Conservation (phyloP, 148 eudicot species). For the Mesembryanthemum crystallinum region DNA sequence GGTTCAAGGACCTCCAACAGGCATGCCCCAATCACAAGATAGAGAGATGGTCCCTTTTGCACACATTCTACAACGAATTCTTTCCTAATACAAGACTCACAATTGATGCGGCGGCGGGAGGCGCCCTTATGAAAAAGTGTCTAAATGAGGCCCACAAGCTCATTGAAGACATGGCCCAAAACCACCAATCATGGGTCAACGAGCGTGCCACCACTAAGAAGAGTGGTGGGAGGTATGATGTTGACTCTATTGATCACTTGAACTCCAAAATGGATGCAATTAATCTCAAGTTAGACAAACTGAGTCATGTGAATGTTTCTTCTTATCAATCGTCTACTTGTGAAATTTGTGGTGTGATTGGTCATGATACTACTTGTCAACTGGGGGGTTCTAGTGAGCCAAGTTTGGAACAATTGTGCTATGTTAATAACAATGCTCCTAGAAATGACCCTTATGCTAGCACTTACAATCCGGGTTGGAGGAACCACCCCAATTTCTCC, state of each 20-base stretch:
- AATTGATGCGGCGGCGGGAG: background rate
- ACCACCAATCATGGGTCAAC: background rate
- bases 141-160: background rate
- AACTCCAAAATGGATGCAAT: background rate
- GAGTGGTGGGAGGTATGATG: background rate
- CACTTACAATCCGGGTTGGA: background rate
- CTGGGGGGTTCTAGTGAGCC: background rate
- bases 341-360: background rate
- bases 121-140: background rate
- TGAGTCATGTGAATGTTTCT: background rate
- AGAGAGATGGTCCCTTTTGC: too few species aligned
- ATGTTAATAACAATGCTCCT: too few species aligned
- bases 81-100: background rate
- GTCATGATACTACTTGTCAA: background rate
- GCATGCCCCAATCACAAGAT: too few species aligned
- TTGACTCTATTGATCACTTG: too few species aligned
- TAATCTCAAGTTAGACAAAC: background rate
- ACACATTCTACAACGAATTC: too few species aligned
- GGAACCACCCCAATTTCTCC: background rate
- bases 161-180: background rate
- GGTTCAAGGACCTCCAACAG: too few species aligned
- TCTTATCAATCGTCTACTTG: background rate
- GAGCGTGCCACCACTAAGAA: background rate
- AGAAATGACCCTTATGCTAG: background rate
- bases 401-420: too few species aligned